Conservation (phyloP, 129 eudicot genomes). For the Centaurea solstitialis region DNA sequence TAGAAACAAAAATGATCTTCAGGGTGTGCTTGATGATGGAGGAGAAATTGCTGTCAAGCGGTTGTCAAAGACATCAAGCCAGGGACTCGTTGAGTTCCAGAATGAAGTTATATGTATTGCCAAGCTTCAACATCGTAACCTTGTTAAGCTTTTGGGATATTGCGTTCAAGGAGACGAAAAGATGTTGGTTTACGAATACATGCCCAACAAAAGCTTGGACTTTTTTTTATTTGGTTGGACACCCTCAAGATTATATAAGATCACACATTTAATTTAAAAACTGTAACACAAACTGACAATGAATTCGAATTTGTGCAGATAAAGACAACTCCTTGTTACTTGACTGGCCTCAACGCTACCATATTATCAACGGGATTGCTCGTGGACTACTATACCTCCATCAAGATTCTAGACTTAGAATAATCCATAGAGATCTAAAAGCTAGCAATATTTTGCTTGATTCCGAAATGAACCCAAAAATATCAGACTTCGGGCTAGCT, state of each 20-base stretch:
- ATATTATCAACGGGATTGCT: conserved; percentile 44
- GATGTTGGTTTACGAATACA: conserved; percentile 32
- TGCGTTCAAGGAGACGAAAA: conserved; percentile 30
- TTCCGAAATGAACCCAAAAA: conserved; percentile 35
- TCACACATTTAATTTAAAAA: neutral
- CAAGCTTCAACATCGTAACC: conserved; percentile 35
- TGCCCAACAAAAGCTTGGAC: conserved; percentile 34
- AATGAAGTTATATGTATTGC: conserved; percentile 36
- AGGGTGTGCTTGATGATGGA: conserved; percentile 19
- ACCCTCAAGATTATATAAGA: conserved; percentile 2
- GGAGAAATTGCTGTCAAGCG: conserved; percentile 35
- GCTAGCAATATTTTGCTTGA: conserved; percentile 42
- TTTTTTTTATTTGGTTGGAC: conserved; percentile 24
- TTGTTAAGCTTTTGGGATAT: conserved; percentile 30
- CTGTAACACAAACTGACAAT: neutral
- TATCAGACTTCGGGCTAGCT: conserved; percentile 51
- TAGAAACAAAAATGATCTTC: neutral
- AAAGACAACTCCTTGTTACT: conserved; percentile 12
- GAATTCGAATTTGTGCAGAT: neutral
- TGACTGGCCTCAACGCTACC: conserved; percentile 38
- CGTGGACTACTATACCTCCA: conserved; percentile 52
- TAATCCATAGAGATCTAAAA: conserved; percentile 39
- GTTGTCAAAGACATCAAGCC: conserved; percentile 32
- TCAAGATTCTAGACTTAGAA: conserved; percentile 38
- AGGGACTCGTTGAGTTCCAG: conserved; percentile 29